Evolutionary conservation across 139 green algal genomes (phyloP), one percentile per base, ranked within the genome.

Genomic region (Chlorella sorokiniana): DNA sequence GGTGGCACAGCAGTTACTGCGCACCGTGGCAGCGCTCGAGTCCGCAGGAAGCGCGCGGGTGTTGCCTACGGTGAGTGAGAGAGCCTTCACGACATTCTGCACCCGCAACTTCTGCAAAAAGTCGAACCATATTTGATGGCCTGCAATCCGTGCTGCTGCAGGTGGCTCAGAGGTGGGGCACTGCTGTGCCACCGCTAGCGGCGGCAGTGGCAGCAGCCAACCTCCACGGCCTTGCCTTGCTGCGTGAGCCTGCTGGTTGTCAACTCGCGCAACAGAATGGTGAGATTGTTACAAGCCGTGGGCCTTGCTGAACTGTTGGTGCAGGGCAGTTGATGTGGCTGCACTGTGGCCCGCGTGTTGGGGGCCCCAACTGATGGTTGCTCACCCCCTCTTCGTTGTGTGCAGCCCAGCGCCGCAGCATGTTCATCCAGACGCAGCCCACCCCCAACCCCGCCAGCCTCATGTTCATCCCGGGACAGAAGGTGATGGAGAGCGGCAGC

Each of bases 391-490:
- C 48, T 41, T 5, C 31, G 4, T 16, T 35, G 29, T 31, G 4
- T 69, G 51, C 65, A 83, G 78, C 23, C 29, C 90, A 92, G 62
- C 45, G 20, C 2, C 86, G 94, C 1, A 52, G 82, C 68, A 96
- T 99, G 91, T 99, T 99, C 91, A 98, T 99, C 45, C 96, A 99
- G 88, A 99, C 94, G 23, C 94, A 98, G 86, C 77, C 79, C 9
- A 99, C 97, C 14, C 97, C 97, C 20, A 99, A 99, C 84, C 95
- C 96, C 3, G 73, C 90, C 20, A 97, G 91, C 79, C 88, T 99
- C n/a, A 99, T 99, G 95, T 99, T 99, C 78, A 33, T 98, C 42
- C 96, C 96, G 5, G 97, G 95, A 27, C 85, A 88, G 48, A 37
- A 84, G 35, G 94, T 98, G 2, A 90, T 97, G 88, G 88, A 93